Evolutionary conservation across 169 alveolate genomes (phyloP).

Genomic region (Toxoplasma gondii): DNA sequence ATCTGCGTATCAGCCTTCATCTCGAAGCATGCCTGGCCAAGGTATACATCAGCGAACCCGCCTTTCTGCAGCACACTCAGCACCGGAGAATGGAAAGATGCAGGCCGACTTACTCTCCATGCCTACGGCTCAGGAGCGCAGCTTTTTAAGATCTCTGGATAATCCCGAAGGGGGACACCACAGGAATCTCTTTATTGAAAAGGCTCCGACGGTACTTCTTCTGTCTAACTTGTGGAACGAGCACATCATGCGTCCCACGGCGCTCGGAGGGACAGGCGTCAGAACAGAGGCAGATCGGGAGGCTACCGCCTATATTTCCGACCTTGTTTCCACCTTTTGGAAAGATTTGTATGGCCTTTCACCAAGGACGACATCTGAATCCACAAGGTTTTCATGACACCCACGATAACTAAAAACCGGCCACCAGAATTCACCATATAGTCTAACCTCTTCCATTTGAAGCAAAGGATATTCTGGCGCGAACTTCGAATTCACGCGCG

Average conservation of each 20-base stretch:
- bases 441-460: too few relatives aligned
- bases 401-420: too few relatives aligned
- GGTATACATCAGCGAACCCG: too few relatives aligned
- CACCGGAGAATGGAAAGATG: too few relatives aligned
- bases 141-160: not conserved
- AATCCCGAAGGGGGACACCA: not conserved
- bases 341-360: not conserved
- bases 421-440: too few relatives aligned
- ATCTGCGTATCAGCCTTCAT: too few relatives aligned
- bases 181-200: not conserved
- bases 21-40: too few relatives aligned
- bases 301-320: not conserved
- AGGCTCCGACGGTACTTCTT: not conserved
- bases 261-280: not conserved
- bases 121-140: not conserved
- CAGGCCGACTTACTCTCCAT: not conserved
- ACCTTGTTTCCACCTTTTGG: not conserved
- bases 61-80: too few relatives aligned
- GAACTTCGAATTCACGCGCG: too few relatives aligned
- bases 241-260: not conserved
- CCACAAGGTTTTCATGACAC: too few relatives aligned
- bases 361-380: not conserved
- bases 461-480: too few relatives aligned
- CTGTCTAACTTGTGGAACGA: not conserved
- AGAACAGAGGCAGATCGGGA: not conserved